Base-by-base conservation (phyloP, 371 early-diverging fungal genomes). In the Phascolomyces articulosus region DNA sequence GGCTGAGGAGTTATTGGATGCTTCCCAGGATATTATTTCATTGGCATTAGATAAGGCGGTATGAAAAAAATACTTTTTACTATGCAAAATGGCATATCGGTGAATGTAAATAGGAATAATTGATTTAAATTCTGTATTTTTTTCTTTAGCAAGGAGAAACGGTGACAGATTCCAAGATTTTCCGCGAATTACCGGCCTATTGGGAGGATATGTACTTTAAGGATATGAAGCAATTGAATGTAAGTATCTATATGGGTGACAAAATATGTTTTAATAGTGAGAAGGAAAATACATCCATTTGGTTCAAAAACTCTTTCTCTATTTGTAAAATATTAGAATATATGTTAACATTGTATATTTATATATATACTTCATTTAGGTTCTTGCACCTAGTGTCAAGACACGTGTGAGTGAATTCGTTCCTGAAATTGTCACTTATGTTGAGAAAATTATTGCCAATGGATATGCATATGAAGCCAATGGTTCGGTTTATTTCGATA, bases 401-500 rank as follows among this genome's bases (percentile, higher is more conserved):
- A 98, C 99, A 3, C 91, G 99, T 65, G 99, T 99, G 40, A 96
- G 95, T 65, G 98, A 99, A 80, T 99, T 96, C 74, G 90, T 99
- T 15, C 96, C 96, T 20, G 96, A 99, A 75, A 98, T 99, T 73
- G 86, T 95, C 28, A 71, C 69, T 0, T 99, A 92, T 85, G 91
- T 99, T 31, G 85, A 98, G 73, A 84, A 90, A 69, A 95, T 99
- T 68, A 93, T 97, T 60, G 82, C 83, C 54, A 97, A 99, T 65
- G 99, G 98, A 16, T 98, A 91, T 68, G 99, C 94, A 1, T 98
- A 98, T 75, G 98, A 90, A 69, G 85, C 89, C 3, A 89, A 95
- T 40, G 99, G 99, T 26, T 97, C 97, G n/a, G 97, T 99, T 20
- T 99, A 99, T 85, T 99, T 99, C 85, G 95, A 99, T 79, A 92